A percentile compares a stretch with the other conserved stretches of the same genome.
These are phyloP conservation scores for Ustilago bromivora DNA, from an alignment of 1,284 basidiomycete species.

Conservation along the genomic window DNA sequence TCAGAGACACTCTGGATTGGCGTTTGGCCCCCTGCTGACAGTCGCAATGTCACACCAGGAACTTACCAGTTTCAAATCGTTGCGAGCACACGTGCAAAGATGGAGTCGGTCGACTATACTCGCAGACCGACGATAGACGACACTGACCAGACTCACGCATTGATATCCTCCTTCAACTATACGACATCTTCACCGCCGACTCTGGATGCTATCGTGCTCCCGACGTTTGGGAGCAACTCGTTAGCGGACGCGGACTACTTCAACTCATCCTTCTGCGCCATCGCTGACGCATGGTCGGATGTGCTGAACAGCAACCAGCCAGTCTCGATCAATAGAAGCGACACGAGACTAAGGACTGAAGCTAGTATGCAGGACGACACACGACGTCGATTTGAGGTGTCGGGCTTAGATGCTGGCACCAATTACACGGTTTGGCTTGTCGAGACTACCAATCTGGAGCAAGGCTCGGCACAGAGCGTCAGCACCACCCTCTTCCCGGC, in stretches of 20 bases:
- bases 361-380: conserved; percentile 41
- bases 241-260: conserved; percentile 59
- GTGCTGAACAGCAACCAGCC: conserved; percentile 21
- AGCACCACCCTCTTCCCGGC: conserved; percentile 54
- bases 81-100: conserved; percentile 42
- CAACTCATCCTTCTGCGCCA: conserved; percentile 68
- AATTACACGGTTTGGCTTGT: conserved; percentile 71
- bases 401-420: conserved; percentile 55
- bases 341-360: conserved; percentile 53
- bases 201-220: conserved; percentile 61
- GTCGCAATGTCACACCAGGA: conserved; percentile 41
- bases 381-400: conserved; percentile 55
- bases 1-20: conserved; percentile 59
- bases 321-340: conserved; percentile 50
- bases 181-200: conserved; percentile 50
- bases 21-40: conserved; percentile 59
- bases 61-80: conserved; percentile 52
- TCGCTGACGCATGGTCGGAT: conserved; percentile 50
- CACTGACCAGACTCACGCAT: conserved; percentile 62
- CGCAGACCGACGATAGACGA: conserved; percentile 63
- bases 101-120: conserved; percentile 50
- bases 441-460: conserved; percentile 43
- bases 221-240: conserved; percentile 51
- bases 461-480: conserved; percentile 32
- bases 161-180: conserved; percentile 68